phyloP scores from a whole-genome alignment of 2,329 filamentous ascomycete species.

The Corynespora cassiicola region DNA sequence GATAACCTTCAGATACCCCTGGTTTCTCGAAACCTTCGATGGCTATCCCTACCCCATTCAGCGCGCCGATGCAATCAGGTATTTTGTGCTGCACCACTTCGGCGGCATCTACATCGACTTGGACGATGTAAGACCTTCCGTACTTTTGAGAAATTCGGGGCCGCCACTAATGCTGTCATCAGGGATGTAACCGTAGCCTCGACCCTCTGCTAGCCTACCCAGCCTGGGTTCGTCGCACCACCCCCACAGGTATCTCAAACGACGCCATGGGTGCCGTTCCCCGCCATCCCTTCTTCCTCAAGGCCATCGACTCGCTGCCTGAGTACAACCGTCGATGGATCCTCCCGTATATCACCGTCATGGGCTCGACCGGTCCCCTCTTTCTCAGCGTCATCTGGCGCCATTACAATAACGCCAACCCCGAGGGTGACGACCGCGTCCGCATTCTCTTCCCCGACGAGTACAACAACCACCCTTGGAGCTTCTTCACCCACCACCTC shows the following conservation, averaged over 20 bases:
- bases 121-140: constrained; percentile 63
- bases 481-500: constrained; percentile 72
- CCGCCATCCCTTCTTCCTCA: constrained; percentile 76
- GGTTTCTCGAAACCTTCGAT: constrained; percentile 78
- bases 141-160: constrained; percentile 2
- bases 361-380: constrained; percentile 78
- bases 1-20: constrained; percentile 63
- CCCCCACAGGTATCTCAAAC: constrained; percentile 80
- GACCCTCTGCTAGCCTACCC: constrained; percentile 73
- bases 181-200: constrained; percentile 72
- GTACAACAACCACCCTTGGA: constrained; percentile 72
- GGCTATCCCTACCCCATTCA: constrained; percentile 78
- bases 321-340: constrained; percentile 73
- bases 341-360: constrained; percentile 77
- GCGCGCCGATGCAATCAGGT: constrained; percentile 78
- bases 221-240: constrained; percentile 73
- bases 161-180: constrained; percentile 13
- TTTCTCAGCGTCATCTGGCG: constrained; percentile 80
- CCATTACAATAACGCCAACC: constrained; percentile 68
- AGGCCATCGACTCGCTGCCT: constrained; percentile 71
- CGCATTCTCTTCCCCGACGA: constrained; percentile 73
- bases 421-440: constrained; percentile 60
- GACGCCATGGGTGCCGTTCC: constrained; percentile 78
- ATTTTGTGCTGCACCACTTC: constrained; percentile 78
- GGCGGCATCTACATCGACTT: constrained; percentile 84